Evolutionary conservation across 192 early-diverging fungal species (phyloP).

Genomic region (Entomortierella chlamydospora): DNA sequence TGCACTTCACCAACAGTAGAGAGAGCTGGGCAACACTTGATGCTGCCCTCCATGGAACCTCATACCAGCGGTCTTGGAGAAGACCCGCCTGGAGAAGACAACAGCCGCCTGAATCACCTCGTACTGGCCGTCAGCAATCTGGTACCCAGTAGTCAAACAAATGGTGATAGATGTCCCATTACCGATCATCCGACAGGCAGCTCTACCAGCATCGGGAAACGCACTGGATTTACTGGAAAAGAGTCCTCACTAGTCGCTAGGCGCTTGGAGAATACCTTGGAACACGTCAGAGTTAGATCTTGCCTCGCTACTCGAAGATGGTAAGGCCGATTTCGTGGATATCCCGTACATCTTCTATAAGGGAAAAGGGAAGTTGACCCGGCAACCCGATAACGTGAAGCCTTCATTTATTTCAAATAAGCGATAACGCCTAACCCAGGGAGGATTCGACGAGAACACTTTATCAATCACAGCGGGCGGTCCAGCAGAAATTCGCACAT

Average conservation of each 20-base stretch:
- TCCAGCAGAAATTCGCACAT: not conserved
- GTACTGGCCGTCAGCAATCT: slow-evolving; percentile 19
- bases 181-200: not conserved
- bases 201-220: slow-evolving; percentile 16
- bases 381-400: too few species aligned
- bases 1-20: slow-evolving; percentile 15
- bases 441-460: not conserved
- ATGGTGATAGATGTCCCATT: slow-evolving; percentile 5
- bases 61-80: slow-evolving; percentile 4
- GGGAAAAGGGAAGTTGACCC: too few species aligned
- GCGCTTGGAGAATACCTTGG: slow-evolving; percentile 23
- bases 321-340: too few species aligned
- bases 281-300: too few species aligned
- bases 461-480: not conserved
- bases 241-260: slow-evolving; percentile 23
- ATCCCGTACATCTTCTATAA: too few species aligned
- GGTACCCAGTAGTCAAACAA: slow-evolving; percentile 18
- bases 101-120: slow-evolving; percentile 25
- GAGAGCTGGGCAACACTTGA: slow-evolving; percentile 17
- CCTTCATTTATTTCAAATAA: too few species aligned
- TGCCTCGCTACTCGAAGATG: too few species aligned
- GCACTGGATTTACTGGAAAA: slow-evolving; percentile 7
- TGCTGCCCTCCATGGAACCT: slow-evolving; percentile 42
- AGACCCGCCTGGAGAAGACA: slow-evolving; percentile 2
- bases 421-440: not conserved